Conservation (phyloP, 768 basidiomycete species). For the Leccinellum rugosiceps region DNA sequence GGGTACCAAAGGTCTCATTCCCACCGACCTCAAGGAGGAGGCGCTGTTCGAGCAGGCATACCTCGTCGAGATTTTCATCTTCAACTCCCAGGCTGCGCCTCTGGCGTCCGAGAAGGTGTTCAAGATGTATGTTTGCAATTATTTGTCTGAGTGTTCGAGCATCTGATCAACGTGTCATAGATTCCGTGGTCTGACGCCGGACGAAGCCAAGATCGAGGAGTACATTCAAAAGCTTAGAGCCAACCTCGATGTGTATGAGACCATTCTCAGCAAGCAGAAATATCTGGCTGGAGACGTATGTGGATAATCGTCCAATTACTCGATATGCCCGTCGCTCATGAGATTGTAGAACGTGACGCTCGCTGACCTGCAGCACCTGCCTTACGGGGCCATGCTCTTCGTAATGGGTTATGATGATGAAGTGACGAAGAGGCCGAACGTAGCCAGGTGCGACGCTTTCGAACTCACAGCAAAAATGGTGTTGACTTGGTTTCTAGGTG, state of each 20-base stretch:
- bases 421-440: constrained; percentile 37
- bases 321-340: not conserved
- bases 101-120: constrained; percentile 50
- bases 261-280: constrained; percentile 49
- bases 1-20: constrained; percentile 47
- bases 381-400: constrained; percentile 37
- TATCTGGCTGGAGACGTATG: constrained; percentile 58
- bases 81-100: constrained; percentile 38
- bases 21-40: constrained; percentile 36
- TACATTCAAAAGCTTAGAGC: constrained; percentile 19
- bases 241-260: constrained; percentile 51
- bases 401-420: constrained; percentile 29
- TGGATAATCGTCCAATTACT: not conserved
- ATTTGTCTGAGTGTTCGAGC: not conserved
- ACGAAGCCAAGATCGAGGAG: constrained; percentile 20
- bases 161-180: constrained; percentile 7
- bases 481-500: constrained; percentile 36
- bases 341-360: constrained; percentile 42
- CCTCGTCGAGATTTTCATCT: constrained; percentile 52
- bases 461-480: not conserved
- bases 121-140: constrained; percentile 38
- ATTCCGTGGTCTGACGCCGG: not conserved
- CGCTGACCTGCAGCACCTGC: constrained; percentile 57
- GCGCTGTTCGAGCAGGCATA: constrained; percentile 32
- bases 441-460: constrained; percentile 36